phyloP scores from a whole-genome alignment of 106 monocot species.

The Hemerocallis citrina region DNA sequence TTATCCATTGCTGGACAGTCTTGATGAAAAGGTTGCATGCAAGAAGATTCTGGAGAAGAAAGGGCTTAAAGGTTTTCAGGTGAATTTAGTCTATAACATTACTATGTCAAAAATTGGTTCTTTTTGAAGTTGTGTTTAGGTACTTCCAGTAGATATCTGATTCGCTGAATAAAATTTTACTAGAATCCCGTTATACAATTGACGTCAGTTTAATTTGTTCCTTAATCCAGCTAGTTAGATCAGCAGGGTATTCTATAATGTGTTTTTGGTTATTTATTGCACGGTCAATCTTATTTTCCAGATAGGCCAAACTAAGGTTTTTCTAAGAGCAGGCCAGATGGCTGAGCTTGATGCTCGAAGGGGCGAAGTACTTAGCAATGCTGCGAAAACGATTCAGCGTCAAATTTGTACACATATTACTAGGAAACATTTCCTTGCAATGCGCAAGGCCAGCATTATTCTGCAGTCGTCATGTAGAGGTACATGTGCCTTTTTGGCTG shows the following conservation, averaged over 20 bases:
- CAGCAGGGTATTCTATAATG: background rate
- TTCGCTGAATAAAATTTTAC: no score
- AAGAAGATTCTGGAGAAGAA: constrained; percentile 86
- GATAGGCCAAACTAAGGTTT: constrained; percentile 97
- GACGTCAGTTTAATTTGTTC: no score
- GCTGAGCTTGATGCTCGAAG: constrained; percentile 90
- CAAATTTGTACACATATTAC: constrained; percentile 81
- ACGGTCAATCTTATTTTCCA: constrained; percentile 24
- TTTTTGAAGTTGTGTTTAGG: background rate
- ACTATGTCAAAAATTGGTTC: background rate
- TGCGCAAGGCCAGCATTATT: constrained; percentile 54
- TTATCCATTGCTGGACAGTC: constrained; percentile 29
- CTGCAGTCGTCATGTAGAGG: constrained; percentile 89
- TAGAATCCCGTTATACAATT: no score
- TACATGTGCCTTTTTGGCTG: constrained; percentile 32
- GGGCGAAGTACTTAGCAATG: constrained; percentile 74
- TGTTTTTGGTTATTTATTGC: constrained; percentile 11
- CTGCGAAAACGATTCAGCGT: constrained; percentile 83
- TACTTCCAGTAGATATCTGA: background rate
- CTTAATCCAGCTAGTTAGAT: no score
- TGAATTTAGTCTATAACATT: constrained; percentile 9
- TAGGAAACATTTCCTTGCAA: constrained; percentile 61
- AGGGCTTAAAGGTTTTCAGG: constrained; percentile 83
- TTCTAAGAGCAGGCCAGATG: constrained; percentile 99
- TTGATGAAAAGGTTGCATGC: constrained; percentile 88